Evolutionary conservation across 371 early-diverging fungal species (phyloP), one percentile per base, ranked within the genome.

Genomic region (Mucor velutinosus): DNA sequence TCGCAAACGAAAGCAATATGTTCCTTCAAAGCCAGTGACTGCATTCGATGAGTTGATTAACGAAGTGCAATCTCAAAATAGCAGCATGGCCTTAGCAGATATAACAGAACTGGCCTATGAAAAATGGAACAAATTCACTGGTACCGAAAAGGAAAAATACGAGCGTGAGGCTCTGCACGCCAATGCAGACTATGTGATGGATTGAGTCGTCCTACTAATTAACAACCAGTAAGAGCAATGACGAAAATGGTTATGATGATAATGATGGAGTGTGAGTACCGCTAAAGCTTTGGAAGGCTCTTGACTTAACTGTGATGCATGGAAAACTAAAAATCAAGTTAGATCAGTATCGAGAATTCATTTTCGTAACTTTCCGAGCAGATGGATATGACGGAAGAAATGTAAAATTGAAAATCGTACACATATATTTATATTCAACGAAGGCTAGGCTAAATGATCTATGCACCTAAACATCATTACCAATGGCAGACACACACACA

Each of bases 131-230:
- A 23, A 17, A 11, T 45, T 71, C 3, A 53, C 15, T 19, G n/a
- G n/a, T 7, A 10, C 4, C 4, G 66, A 66, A 30, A 71, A 71
- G 21, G 66, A 71, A 43, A 62, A 51, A 32, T 71, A 71, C 35
- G 71, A 71, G 35, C 15, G 71, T 23, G 41, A 66, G 53, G 71
- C 71, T 21, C 41, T 71, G n/a, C 71, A 60, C 14, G 71, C 71
- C 23, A 71, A 71, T 58, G 58, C 71, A 14, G 51, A 71, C 53
- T 70, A 70, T 65, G 70, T 70, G 11, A 70, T 70, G 70, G 61
- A 60, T 47, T 56, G 23, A 51, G 19, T 14, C 12, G 37, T 14
- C 8, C 11, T 37, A 12, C 12, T 12, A 45, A 8, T 7, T n/a
- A 45, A 45, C 7, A n/a, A n/a, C n/a, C 6, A 45, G n/a, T 19